Percentiles rank a stretch among this genome's conserved stretches.
These are phyloP conservation scores for Coleophoma eucalyptorum DNA, from an alignment of 2,329 filamentous ascomycete genomes.

Conservation along the genomic window DNA sequence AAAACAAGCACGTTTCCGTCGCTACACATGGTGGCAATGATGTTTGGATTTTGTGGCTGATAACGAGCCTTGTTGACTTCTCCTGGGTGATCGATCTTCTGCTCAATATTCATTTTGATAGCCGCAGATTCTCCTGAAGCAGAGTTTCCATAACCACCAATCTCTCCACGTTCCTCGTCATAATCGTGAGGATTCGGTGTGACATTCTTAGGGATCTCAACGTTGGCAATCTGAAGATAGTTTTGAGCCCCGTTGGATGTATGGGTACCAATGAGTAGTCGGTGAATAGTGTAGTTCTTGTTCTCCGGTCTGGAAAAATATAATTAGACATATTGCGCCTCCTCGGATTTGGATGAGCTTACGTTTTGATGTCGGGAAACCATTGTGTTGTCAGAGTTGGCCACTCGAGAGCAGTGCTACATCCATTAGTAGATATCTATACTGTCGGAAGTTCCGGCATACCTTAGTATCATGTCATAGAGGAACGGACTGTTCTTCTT, in stretches of 20 bases:
- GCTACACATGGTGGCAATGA: conserved; percentile 89
- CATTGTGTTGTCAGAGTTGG: conserved; percentile 96
- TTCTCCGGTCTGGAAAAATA: conserved; percentile 57
- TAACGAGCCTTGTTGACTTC: conserved; percentile 99
- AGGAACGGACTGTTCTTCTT: conserved; percentile 99
- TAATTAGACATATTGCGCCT: conserved; percentile 1
- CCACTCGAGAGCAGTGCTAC: conserved; percentile 88
- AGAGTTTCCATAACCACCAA: conserved; percentile 84
- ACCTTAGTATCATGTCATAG: conserved; percentile 94
- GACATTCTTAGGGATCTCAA: conserved; percentile 82
- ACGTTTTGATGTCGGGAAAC: conserved; percentile 91
- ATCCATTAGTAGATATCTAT: conserved; percentile 7
- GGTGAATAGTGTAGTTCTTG: conserved; percentile 83
- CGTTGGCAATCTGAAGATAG: conserved; percentile 90
- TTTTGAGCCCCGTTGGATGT: conserved; percentile 83
- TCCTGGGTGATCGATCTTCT: conserved; percentile 93
- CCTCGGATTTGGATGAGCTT: conserved; percentile 20
- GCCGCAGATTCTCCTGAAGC: conserved; percentile 61
- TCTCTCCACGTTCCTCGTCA: conserved; percentile 87
- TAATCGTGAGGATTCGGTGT: conserved; percentile 77
- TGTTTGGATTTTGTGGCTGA: conserved; percentile 93
- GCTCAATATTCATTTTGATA: conserved; percentile 87
- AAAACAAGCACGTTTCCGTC: conserved; percentile 89
- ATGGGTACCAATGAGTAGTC: conserved; percentile 90
- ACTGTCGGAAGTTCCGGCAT: conserved; percentile 11